Conservation (phyloP, 202 grass and related monocot species). For the Musa balbisiana region DNA sequence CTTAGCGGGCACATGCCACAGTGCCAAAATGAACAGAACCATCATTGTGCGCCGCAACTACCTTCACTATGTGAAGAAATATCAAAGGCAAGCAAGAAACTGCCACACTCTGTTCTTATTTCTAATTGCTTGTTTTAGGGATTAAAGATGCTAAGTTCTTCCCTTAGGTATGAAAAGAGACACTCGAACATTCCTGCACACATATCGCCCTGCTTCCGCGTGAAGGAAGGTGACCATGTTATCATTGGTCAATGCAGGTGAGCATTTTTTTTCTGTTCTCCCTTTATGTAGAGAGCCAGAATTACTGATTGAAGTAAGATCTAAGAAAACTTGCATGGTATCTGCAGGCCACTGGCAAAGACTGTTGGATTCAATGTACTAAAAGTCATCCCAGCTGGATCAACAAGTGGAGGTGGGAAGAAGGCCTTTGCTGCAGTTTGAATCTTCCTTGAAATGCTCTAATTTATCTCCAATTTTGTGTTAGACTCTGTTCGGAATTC, state of each 20-base stretch:
- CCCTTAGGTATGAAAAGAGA: not conserved
- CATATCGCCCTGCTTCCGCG: not conserved
- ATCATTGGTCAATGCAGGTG: slow-evolving; percentile 2
- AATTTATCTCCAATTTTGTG: no score
- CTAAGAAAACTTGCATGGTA: not conserved
- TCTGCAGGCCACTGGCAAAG: not conserved
- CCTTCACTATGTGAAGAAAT: slow-evolving; percentile 6
- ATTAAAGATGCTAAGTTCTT: not conserved
- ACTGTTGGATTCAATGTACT: not conserved
- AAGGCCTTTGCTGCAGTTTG: not conserved
- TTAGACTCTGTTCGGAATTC: no score
- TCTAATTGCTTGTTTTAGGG: not conserved
- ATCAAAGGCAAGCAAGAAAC: not conserved
- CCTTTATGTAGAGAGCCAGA: not conserved
- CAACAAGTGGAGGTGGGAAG: not conserved
- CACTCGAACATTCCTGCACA: not conserved
- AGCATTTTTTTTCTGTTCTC: not conserved
- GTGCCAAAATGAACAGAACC: slow-evolving; percentile 1
- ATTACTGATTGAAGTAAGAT: not conserved
- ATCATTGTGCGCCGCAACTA: not conserved
- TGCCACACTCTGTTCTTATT: not conserved
- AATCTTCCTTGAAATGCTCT: not conserved
- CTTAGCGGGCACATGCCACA: not conserved
- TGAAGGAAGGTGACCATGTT: not conserved
- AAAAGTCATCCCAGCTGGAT: not conserved